These are phyloP conservation scores for Metarhizium humberi DNA, from an alignment of 2,329 filamentous ascomycete species.

Conservation along the genomic window DNA sequence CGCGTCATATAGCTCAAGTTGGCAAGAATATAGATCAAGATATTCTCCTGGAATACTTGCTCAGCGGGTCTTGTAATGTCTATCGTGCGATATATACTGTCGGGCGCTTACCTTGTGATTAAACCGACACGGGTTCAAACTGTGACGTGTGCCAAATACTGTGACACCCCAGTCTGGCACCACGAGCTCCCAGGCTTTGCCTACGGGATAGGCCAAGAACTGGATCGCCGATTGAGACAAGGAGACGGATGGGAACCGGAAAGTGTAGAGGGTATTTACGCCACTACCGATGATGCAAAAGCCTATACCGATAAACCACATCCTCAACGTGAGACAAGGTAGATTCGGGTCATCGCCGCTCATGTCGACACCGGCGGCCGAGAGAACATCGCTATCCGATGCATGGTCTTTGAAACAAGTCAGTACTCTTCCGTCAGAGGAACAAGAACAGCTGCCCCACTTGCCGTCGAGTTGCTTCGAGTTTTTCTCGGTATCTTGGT, in stretches of 20 bases:
- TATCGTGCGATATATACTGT: slow-evolving; percentile 14
- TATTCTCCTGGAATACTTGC: slow-evolving; percentile 32
- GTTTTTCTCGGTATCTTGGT: background rate
- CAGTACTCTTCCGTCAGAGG: background rate
- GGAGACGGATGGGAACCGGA: slow-evolving; percentile 23
- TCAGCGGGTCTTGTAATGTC: slow-evolving; percentile 11
- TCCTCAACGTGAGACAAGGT: slow-evolving; percentile 26
- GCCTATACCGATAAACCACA: slow-evolving; percentile 28
- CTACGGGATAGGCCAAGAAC: slow-evolving; percentile 33
- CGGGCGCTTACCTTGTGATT: slow-evolving; percentile 24
- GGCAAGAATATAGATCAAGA: slow-evolving; percentile 45
- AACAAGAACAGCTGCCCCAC: background rate
- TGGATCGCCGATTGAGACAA: slow-evolving; percentile 27
- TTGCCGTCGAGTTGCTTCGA: background rate
- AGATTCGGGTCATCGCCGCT: slow-evolving; percentile 16
- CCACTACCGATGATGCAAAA: slow-evolving; percentile 27
- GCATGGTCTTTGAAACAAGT: background rate
- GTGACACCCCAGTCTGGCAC: slow-evolving; percentile 21
- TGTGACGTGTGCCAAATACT: slow-evolving; percentile 10
- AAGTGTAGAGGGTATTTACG: slow-evolving; percentile 31
- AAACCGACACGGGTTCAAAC: slow-evolving; percentile 28
- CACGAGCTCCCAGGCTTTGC: slow-evolving; percentile 25
- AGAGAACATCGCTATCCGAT: slow-evolving; percentile 13
- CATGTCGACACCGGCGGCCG: slow-evolving; percentile 21
- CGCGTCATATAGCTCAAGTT: slow-evolving; percentile 38